Percentiles rank a stretch among this genome's conserved stretches.
Conservation (phyloP, 2,329 filamentous ascomycete species). For the Dothiorella sarmentorum region DNA sequence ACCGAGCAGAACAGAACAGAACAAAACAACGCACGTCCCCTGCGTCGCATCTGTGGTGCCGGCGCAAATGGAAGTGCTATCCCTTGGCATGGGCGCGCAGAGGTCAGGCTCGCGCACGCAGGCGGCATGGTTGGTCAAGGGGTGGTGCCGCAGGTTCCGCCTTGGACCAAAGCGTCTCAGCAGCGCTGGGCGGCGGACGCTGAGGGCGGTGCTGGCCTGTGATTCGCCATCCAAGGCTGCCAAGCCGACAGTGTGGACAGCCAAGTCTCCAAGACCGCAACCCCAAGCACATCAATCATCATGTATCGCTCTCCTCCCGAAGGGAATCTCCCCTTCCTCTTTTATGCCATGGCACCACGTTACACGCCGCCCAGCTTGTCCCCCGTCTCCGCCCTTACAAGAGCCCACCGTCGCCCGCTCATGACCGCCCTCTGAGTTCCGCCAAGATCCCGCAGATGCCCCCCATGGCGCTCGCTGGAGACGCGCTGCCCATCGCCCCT, state of each 20-base stretch:
- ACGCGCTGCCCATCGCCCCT: slow-evolving; percentile 24
- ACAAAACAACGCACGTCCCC: slow-evolving; percentile 7
- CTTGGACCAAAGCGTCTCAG: slow-evolving; percentile 17
- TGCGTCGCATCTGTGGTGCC: slow-evolving; percentile 5
- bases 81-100: too few species aligned
- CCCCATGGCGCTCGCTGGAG: slow-evolving; percentile 8
- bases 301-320: slow-evolving; percentile 14
- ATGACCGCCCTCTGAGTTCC: slow-evolving; percentile 5
- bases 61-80: too few species aligned
- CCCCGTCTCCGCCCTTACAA: background rate
- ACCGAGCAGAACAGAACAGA: background rate
- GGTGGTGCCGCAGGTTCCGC: slow-evolving; percentile 14
- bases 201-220: background rate
- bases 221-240: background rate
- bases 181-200: slow-evolving; percentile 15
- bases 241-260: slow-evolving; percentile 7
- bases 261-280: slow-evolving; percentile 17
- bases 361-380: background rate
- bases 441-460: background rate
- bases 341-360: slow-evolving; percentile 15
- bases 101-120: background rate
- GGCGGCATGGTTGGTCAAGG: slow-evolving; percentile 1
- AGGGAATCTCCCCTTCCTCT: slow-evolving; percentile 14
- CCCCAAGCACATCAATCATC: slow-evolving; percentile 17
- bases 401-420: background rate